A percentile compares a stretch with the other conserved stretches of the same genome.
Evolutionary conservation across 202 grass and related monocot genomes (phyloP).

Genomic region (Panicum hallii): DNA sequence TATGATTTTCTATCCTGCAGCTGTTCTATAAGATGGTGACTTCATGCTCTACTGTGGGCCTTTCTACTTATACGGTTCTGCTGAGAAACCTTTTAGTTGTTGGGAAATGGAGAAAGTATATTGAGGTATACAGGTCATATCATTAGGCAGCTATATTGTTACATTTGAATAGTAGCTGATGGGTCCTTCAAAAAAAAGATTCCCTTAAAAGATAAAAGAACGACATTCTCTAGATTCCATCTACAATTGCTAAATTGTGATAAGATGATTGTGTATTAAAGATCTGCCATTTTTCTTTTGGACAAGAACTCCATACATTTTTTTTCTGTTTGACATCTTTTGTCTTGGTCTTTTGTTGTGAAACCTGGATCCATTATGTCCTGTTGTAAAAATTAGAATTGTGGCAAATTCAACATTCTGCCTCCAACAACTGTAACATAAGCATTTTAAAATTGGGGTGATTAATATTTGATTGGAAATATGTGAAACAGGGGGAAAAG

Average conservation of each 20-base stretch:
- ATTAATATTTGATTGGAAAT: slow-evolving; percentile 9
- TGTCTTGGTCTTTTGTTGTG: slow-evolving; percentile 23
- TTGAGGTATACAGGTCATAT: slow-evolving; percentile 64
- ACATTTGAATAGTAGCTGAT: slow-evolving; percentile 28
- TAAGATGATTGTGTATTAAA: slow-evolving; percentile 7
- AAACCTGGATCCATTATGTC: slow-evolving; percentile 12
- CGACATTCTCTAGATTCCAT: slow-evolving; percentile 25
- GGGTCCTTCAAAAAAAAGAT: neutral
- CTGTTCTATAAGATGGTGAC: slow-evolving; percentile 77
- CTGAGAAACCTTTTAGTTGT: slow-evolving; percentile 79
- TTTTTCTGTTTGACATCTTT: slow-evolving; percentile 16
- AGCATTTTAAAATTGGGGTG: slow-evolving; percentile 27
- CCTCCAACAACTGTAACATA: slow-evolving; percentile 14
- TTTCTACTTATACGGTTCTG: slow-evolving; percentile 75
- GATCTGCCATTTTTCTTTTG: neutral
- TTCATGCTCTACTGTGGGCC: slow-evolving; percentile 58
- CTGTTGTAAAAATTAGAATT: neutral
- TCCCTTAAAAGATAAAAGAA: neutral
- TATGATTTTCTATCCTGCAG: slow-evolving; percentile 50
- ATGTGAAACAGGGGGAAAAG: slow-evolving; percentile 1
- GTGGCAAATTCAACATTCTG: slow-evolving; percentile 4
- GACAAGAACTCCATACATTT: neutral
- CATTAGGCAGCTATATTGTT: slow-evolving; percentile 16
- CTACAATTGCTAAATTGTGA: slow-evolving; percentile 17
- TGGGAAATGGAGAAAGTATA: slow-evolving; percentile 94